Evolutionary conservation across 2,329 filamentous ascomycete genomes (phyloP).

Genomic region (Coniosporium uncinatum): DNA sequence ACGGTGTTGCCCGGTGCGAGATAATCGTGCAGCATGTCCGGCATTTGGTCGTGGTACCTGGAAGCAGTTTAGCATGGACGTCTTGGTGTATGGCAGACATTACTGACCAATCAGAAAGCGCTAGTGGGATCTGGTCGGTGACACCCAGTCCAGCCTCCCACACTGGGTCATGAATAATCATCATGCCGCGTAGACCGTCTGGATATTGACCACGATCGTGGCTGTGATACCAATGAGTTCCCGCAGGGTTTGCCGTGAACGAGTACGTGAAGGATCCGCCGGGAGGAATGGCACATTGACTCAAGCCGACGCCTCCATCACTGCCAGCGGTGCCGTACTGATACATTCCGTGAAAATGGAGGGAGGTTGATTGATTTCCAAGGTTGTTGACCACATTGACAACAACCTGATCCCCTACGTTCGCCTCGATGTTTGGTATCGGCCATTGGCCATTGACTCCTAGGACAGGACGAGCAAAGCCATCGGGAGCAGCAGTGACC

Average conservation of each 20-base stretch:
- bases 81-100: too few relatives aligned
- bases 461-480: slow-evolving; percentile 60
- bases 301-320: slow-evolving; percentile 66
- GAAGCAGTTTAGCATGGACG: too few relatives aligned
- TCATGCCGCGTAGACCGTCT: slow-evolving; percentile 61
- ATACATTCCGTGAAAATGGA: slow-evolving; percentile 62
- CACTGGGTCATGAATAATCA: slow-evolving; percentile 59
- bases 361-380: slow-evolving; percentile 55
- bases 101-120: slow-evolving; percentile 70
- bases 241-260: slow-evolving; percentile 50
- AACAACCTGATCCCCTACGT: slow-evolving; percentile 55
- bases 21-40: slow-evolving; percentile 40
- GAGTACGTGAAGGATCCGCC: slow-evolving; percentile 59
- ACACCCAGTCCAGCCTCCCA: slow-evolving; percentile 45
- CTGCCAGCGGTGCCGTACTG: slow-evolving; percentile 71
- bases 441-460: slow-evolving; percentile 78
- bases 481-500: slow-evolving; percentile 50
- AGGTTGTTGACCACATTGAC: slow-evolving; percentile 54
- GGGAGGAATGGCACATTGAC: slow-evolving; percentile 61
- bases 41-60: slow-evolving; percentile 60
- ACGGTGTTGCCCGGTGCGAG: slow-evolving; percentile 50
- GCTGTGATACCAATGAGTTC: slow-evolving; percentile 63
- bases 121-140: slow-evolving; percentile 56
- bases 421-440: slow-evolving; percentile 58
- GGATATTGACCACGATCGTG: slow-evolving; percentile 60